Evolutionary conservation across 805 yeast genomes (phyloP).

Genomic region (Starmerella vaccinii): DNA sequence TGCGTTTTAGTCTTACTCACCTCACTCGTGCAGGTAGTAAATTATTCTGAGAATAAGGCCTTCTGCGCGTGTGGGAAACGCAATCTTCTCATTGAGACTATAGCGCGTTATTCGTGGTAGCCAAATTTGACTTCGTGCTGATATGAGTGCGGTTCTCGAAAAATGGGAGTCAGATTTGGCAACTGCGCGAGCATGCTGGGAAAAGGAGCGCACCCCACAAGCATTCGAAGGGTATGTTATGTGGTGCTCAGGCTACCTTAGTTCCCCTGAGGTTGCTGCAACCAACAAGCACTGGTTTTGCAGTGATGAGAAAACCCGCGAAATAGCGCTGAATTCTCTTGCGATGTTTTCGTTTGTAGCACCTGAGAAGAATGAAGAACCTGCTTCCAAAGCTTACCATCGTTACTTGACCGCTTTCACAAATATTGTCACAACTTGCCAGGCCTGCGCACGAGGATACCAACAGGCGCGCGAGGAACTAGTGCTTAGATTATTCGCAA

Average conservation of each 20-base stretch:
- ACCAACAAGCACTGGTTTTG: conserved; percentile 22
- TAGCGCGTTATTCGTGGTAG: no score
- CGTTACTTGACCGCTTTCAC: conserved; percentile 1
- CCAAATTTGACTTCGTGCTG: no score
- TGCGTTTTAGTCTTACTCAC: neutral
- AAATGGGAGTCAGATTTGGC: conserved; percentile 10
- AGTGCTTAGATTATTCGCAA: conserved; percentile 1
- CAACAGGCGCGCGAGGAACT: conserved; percentile 9
- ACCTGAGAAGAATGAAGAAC: conserved; percentile 8
- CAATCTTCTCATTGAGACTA: no score
- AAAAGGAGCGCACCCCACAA: neutral
- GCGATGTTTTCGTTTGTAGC: conserved; percentile 16
- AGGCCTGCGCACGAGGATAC: conserved; percentile 16
- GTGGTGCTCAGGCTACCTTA: conserved; percentile 15
- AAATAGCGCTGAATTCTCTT: conserved; percentile 16
- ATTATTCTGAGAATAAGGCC: no score
- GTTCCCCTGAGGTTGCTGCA: neutral
- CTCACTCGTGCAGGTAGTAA: no score
- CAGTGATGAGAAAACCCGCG: neutral
- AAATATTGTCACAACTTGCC: conserved; percentile 9
- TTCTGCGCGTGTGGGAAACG: no score
- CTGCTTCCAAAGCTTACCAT: neutral
- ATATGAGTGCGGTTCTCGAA: neutral
- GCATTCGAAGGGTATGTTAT: conserved; percentile 16
- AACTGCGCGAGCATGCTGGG: conserved; percentile 9